Evolutionary conservation across 2,329 filamentous ascomycete species (phyloP), one percentile per base, ranked within the genome.

Genomic region (Sporothrix schenckii): DNA sequence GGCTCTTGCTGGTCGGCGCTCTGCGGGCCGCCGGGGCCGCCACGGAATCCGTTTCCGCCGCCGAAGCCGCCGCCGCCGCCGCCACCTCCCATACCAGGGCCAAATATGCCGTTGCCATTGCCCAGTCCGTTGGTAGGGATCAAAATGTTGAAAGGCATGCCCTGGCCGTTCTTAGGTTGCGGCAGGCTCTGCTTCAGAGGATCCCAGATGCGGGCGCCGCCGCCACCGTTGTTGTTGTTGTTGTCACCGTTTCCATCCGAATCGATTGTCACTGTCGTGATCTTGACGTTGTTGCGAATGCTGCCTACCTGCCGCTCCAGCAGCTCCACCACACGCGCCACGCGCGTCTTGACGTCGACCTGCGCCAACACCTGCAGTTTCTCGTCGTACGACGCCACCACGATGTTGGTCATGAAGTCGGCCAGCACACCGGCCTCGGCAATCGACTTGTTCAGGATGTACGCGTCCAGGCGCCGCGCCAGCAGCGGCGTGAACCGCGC

Each of bases 361-460:
- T 93, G 89, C n/a, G 92, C 88, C 49, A 99, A 83, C 19, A 99
- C 88, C 70, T 92, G 88, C 69, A 99, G 85, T 80, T 97, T 97
- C 78, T 99, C 95, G 79, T 97, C 93, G 73, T 96, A 91, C 11
- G 89, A 91, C 66, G 91, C 90, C 73, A 97, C 93, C 2, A 97
- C 88, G 30, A 98, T 87, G 77, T 97, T 97, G 52, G 93, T 91
- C 93, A 99, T 97, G 78, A 98, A 98, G 79, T 99, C 95, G 7
- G 95, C 94, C 11, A 99, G 85, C 10, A 89, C 83, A 2, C 94
- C 94, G 1, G 94, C 94, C 75, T 98, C 93, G 54, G 88, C 84
- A 66, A 95, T 79, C 71, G 93, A 89, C 78, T 95, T 96, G 78
- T 91, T 89, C 44, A 89, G 86, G 73, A 99, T 97, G 79, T 93